A percentile compares a stretch with the other conserved stretches of the same genome.
Conservation (phyloP, 805 yeast genomes). For the Ogataea methylovora region DNA sequence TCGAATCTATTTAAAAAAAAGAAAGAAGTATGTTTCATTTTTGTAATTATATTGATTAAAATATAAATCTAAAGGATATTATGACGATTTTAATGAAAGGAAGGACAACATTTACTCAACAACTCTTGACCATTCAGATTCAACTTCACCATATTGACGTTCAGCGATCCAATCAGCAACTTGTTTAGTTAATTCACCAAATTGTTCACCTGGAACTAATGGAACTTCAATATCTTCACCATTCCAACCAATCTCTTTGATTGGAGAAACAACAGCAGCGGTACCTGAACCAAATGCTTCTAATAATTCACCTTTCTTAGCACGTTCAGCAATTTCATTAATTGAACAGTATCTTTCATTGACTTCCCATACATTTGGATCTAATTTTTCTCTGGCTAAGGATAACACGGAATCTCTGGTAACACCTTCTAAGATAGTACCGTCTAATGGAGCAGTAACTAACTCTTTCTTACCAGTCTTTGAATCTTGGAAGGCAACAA, state of each 20-base stretch:
- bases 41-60: no score
- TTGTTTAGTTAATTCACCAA: slow-evolving; percentile 69
- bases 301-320: slow-evolving; percentile 72
- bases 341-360: slow-evolving; percentile 82
- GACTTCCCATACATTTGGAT: slow-evolving; percentile 71
- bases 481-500: slow-evolving; percentile 75
- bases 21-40: not conserved
- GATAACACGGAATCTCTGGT: slow-evolving; percentile 84
- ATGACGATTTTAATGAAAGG: not conserved
- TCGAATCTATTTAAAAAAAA: not conserved
- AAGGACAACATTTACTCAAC: slow-evolving; percentile 8
- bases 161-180: slow-evolving; percentile 82
- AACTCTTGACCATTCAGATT: slow-evolving; percentile 48
- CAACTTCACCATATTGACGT: slow-evolving; percentile 82
- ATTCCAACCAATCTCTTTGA: slow-evolving; percentile 76
- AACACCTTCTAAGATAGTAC: slow-evolving; percentile 95
- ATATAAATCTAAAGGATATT: no score
- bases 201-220: slow-evolving; percentile 67
- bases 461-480: slow-evolving; percentile 80
- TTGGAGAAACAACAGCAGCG: slow-evolving; percentile 95
- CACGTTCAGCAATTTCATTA: slow-evolving; percentile 68
- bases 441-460: slow-evolving; percentile 94
- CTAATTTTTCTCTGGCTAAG: slow-evolving; percentile 70
- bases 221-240: slow-evolving; percentile 75
- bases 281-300: slow-evolving; percentile 98